Evolutionary conservation across 306 rosid genomes (phyloP).

Genomic region (Prunus fruticosa): DNA sequence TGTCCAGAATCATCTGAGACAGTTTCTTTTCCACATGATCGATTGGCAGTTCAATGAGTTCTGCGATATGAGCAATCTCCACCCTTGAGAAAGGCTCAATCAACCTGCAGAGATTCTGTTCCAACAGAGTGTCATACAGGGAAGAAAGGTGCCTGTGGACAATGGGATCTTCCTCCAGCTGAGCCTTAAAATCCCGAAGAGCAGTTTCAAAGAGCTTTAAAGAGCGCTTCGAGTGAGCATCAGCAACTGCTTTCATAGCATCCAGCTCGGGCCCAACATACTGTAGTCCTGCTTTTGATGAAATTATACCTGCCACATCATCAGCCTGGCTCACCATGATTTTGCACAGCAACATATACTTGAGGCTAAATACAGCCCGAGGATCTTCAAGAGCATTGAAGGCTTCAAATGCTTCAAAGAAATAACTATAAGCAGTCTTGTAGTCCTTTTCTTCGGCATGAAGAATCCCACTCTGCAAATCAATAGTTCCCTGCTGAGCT

Average conservation of each 20-base stretch:
- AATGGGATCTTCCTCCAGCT: conserved; percentile 92
- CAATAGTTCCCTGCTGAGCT: conserved; percentile 94
- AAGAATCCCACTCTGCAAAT: conserved; percentile 93
- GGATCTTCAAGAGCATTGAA: conserved; percentile 91
- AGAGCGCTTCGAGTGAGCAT: conserved; percentile 89
- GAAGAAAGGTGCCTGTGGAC: conserved; percentile 92
- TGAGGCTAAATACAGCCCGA: conserved; percentile 88
- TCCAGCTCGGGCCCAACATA: conserved; percentile 88
- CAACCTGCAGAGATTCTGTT: conserved; percentile 93
- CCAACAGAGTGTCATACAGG: conserved; percentile 78
- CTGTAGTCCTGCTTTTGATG: conserved; percentile 86
- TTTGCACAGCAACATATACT: conserved; percentile 87
- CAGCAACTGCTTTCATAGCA: conserved; percentile 98
- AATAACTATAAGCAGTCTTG: conserved; percentile 85
- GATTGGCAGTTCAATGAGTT: conserved; percentile 76
- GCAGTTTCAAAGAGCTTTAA: conserved; percentile 81
- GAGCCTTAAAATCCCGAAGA: conserved; percentile 70
- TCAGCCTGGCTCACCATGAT: conserved; percentile 95
- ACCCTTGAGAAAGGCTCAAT: conserved; percentile 95
- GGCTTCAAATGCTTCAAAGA: conserved; percentile 94
- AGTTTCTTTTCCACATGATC: conserved; percentile 48
- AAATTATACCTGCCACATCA: conserved; percentile 78
- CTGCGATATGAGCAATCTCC: conserved; percentile 84
- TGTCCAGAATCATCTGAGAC: conserved; percentile 52
- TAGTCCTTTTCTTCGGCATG: conserved; percentile 96